Base-by-base conservation (phyloP, 768 basidiomycete genomes). In the Botryobasidium botryosum region DNA sequence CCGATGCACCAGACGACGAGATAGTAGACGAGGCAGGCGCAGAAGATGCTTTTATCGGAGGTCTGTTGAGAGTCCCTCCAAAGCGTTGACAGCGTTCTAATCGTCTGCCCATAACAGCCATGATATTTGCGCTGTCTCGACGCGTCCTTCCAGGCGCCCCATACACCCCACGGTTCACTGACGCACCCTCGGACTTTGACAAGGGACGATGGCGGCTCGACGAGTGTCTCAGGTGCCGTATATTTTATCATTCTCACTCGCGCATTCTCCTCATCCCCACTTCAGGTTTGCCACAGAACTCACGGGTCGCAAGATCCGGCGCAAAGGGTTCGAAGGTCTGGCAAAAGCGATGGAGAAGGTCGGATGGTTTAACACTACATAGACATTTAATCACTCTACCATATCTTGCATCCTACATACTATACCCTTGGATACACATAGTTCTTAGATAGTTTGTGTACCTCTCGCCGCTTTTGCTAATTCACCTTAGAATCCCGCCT, bases 351-450 rank as follows among this genome's bases (percentile, higher is more conserved):
- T 86, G 79, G 60, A 64, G 3, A 64, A 66, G 45, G 76, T 77
- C 2, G 80, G 82, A 1, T 86, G 84, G 83, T 78, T 84, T 52
- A 72, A 80, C n/a, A n/a, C n/a, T n/a, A n/a, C n/a, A n/a, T n/a
- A n/a, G n/a, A n/a, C n/a, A n/a, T n/a, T n/a, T n/a, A n/a, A n/a
- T n/a, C n/a, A n/a, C n/a, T n/a, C n/a, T n/a, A n/a, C n/a, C n/a
- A n/a, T n/a, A n/a, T n/a, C n/a, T n/a, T n/a, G n/a, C n/a, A n/a
- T n/a, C n/a, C n/a, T n/a, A n/a, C n/a, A n/a, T n/a, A n/a, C n/a
- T n/a, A n/a, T n/a, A n/a, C n/a, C n/a, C n/a, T n/a, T n/a, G n/a
- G n/a, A n/a, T n/a, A n/a, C n/a, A n/a, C n/a, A n/a, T n/a, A n/a
- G n/a, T n/a, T n/a, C n/a, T n/a, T n/a, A n/a, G n/a, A n/a, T n/a